Base-by-base conservation (phyloP, 208 protist genomes). In the Leishmania tropica region DNA sequence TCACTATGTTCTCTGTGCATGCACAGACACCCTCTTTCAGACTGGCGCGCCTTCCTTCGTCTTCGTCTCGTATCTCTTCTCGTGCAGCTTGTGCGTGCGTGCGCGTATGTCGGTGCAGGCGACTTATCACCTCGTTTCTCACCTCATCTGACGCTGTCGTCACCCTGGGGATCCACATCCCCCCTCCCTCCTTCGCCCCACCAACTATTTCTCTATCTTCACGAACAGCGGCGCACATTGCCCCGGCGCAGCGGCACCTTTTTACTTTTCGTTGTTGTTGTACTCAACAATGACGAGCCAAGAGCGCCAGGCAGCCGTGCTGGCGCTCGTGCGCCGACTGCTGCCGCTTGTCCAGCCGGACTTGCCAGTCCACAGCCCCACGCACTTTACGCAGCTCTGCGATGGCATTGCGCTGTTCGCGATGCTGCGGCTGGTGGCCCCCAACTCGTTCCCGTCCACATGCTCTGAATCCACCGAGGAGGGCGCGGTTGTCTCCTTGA, bases 361-460 rank as follows among this genome's bases (percentile, higher is more conserved):
- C 28, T 64, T 73, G 3, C 71, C 78, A 1, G 81, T 78, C 2
- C 76, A 70, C 60, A 64, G 51, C 1, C 84, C 87, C 11, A 54
- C 79, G 13, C 64, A 62, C 21, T 93, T 88, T 53, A 70, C 77
- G 37, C 81, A 87, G 54, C 83, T 95, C 53, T 82, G 81, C 40
- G 85, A 91, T 48, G 91, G 89, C 62, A 71, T 75, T 31, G 62
- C 76, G 53, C 54, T 94, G 19, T 94, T 93, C 80, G 75, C 68
- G 31, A 74, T 87, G 78, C 89, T 95, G 53, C 76, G 83, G 53
- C 68, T 81, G 15, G 79, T 91, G 35, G 83, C 81, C 54, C 89
- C 89, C 31, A 78, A 51, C 60, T 75, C 28, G 7, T 95, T 92
- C 68, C 77, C 87, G 1, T 77, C 82, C 74, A 87, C 79, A 56